These are phyloP conservation scores for Clitopilus passeckerianus DNA, from an alignment of 768 basidiomycete genomes.

Conservation along the genomic window DNA sequence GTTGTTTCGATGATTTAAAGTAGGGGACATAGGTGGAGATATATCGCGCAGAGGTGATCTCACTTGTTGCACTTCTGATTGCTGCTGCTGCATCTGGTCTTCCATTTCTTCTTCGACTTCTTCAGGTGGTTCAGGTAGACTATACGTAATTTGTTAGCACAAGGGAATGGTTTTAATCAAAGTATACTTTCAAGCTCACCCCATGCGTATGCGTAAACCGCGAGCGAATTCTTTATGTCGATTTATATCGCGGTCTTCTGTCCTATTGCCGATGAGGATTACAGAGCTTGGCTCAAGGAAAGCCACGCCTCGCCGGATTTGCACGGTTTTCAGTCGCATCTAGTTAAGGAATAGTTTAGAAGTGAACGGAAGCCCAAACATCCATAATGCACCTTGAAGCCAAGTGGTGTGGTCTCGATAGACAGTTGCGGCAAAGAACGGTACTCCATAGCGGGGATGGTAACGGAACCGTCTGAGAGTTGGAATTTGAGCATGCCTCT, in stretches of 20 bases:
- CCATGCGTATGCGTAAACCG: constrained; percentile 57
- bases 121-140: constrained; percentile 11
- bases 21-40: constrained; percentile 24
- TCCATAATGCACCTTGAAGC: constrained; percentile 64
- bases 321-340: constrained; percentile 68
- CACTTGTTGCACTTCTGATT: constrained; percentile 9
- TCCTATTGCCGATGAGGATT: constrained; percentile 52
- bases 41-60: constrained; percentile 36
- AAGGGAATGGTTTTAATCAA: constrained; percentile 1
- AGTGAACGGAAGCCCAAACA: background rate
- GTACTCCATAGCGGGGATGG: constrained; percentile 76
- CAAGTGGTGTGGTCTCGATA: constrained; percentile 74
- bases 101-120: constrained; percentile 1
- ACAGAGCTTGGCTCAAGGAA: constrained; percentile 73
- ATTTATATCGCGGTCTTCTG: constrained; percentile 58
- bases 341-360: constrained; percentile 20
- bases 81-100: constrained; percentile 6
- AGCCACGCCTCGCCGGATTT: constrained; percentile 64
- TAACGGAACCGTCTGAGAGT: constrained; percentile 72
- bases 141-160: constrained; percentile 20
- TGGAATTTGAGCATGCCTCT: constrained; percentile 73
- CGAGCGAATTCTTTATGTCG: constrained; percentile 58
- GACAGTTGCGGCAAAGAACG: constrained; percentile 56
- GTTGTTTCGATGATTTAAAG: constrained; percentile 21
- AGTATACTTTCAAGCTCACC: constrained; percentile 35